phyloP scores from a whole-genome alignment of 306 rosid species.

The Cyclanthera cordifolia region DNA sequence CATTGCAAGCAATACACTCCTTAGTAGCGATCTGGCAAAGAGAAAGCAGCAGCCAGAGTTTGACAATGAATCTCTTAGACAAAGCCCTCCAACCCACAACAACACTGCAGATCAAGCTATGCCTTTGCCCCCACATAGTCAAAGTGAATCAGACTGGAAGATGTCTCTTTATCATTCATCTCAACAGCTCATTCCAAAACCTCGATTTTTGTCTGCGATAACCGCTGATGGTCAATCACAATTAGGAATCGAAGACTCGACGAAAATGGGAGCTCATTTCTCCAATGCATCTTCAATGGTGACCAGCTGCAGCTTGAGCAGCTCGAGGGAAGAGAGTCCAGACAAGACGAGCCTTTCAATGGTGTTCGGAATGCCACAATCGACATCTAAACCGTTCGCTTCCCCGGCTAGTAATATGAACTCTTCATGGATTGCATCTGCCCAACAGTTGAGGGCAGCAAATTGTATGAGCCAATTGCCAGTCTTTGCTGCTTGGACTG shows the following conservation, averaged over 20 bases:
- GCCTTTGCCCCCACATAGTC: slow-evolving; percentile 24
- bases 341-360: slow-evolving; percentile 39
- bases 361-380: slow-evolving; percentile 38
- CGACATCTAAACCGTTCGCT: slow-evolving; percentile 34
- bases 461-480: slow-evolving; percentile 11
- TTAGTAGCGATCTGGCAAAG: slow-evolving; percentile 59
- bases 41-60: slow-evolving; percentile 18
- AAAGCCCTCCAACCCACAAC: slow-evolving; percentile 6
- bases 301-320: slow-evolving; percentile 52
- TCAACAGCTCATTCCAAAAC: slow-evolving; percentile 21
- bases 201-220: not conserved
- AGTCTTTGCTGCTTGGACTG: slow-evolving; percentile 6
- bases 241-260: slow-evolving; percentile 3
- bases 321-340: slow-evolving; percentile 39
- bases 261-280: slow-evolving; percentile 31
- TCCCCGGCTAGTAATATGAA: slow-evolving; percentile 4
- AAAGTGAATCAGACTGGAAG: slow-evolving; percentile 44
- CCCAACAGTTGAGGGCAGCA: slow-evolving; percentile 8
- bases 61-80: slow-evolving; percentile 27
- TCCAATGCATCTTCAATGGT: slow-evolving; percentile 68
- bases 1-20: slow-evolving; percentile 64
- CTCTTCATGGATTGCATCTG: slow-evolving; percentile 11
- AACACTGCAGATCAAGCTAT: not conserved
- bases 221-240: not conserved
- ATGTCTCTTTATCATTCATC: slow-evolving; percentile 39